phyloP scores from a whole-genome alignment of 495 filamentous ascomycete genomes.

The Acidiella bohemica region DNA sequence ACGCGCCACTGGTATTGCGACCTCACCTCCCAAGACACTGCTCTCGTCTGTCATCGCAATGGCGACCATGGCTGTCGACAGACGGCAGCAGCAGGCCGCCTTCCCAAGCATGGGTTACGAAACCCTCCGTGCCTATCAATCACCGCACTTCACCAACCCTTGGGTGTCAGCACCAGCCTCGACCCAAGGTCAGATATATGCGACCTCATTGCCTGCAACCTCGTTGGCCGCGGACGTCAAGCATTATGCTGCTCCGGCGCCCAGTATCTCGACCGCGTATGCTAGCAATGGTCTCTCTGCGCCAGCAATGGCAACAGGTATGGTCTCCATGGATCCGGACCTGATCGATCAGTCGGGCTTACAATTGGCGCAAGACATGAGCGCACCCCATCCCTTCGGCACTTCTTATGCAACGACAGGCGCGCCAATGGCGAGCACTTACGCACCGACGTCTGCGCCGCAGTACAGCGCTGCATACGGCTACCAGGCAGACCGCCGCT shows the following conservation, averaged over 20 bases:
- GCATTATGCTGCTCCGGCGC: slow-evolving; percentile 41
- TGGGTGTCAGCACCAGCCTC: slow-evolving; percentile 54
- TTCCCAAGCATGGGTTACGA: slow-evolving; percentile 63
- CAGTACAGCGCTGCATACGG: slow-evolving; percentile 49
- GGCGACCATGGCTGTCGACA: slow-evolving; percentile 65
- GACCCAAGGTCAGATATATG: slow-evolving; percentile 40
- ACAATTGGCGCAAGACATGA: slow-evolving; percentile 59
- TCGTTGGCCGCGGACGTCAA: slow-evolving; percentile 39
- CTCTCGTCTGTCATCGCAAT: slow-evolving; percentile 61
- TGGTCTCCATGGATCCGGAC: slow-evolving; percentile 43
- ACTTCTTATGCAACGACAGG: slow-evolving; percentile 20
- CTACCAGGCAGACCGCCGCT: slow-evolving; percentile 54
- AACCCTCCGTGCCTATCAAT: slow-evolving; percentile 50
- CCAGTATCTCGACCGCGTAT: slow-evolving; percentile 58
- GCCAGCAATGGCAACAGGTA: slow-evolving; percentile 54
- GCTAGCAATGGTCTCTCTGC: slow-evolving; percentile 57
- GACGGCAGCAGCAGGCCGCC: slow-evolving; percentile 37
- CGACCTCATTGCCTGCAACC: slow-evolving; percentile 46
- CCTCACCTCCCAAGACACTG: background rate
- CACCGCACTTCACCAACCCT: slow-evolving; percentile 86
- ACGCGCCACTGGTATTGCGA: background rate
- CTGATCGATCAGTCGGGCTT: slow-evolving; percentile 42
- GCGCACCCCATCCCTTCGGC: slow-evolving; percentile 29
- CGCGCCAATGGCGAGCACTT: slow-evolving; percentile 51
- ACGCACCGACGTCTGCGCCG: slow-evolving; percentile 52